Base-by-base conservation (phyloP, 306 rosid species). In the Geum urbanum region DNA sequence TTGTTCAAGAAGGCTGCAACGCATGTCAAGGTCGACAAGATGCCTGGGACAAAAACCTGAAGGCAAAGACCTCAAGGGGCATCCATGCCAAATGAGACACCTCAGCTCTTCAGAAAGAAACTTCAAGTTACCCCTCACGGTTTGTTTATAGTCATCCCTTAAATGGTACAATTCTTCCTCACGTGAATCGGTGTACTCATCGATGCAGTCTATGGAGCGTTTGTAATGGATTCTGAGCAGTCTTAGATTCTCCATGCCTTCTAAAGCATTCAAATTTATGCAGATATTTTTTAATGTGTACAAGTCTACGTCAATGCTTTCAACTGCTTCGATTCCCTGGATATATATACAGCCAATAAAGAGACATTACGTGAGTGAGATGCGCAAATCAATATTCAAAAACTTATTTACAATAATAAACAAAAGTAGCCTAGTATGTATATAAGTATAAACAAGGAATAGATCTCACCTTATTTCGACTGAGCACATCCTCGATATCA, bases 21-120 rank as follows among this genome's bases (percentile, higher is more conserved):
- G 51, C 77, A 79, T 70, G 54, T 40, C 32, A 74, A 79, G 65
- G 45, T 27, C 60, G 19, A 74, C 71, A 19, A 79, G 79, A 56
- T 66, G 43, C 45, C 37, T 4, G 7, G 50, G 73, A 49, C 11
- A 52, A 27, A 57, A 57, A 5, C 39, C 19, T 6, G 32, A 7
- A 4, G 70, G 46, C 20, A 79, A 32, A 43, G 8, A 56, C 7
- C 71, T 49, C 22, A 61, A 16, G 14, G 83, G 74, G 55, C 15
- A 79, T 5, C 12, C 10, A n/a, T 6, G 16, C 80, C 83, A 79
- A 13, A 44, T 8, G 10, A 79, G 71, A 66, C 45, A 70, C 48
- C 74, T 70, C 6, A 79, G 11, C 12, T 71, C 47, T 57, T 2
- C 2, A 9, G 71, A 62, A 71, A 59, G 44, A 59, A 22, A 71